Conservation (phyloP, 2,329 filamentous ascomycete genomes). For the Teratosphaeria zuluensis region DNA sequence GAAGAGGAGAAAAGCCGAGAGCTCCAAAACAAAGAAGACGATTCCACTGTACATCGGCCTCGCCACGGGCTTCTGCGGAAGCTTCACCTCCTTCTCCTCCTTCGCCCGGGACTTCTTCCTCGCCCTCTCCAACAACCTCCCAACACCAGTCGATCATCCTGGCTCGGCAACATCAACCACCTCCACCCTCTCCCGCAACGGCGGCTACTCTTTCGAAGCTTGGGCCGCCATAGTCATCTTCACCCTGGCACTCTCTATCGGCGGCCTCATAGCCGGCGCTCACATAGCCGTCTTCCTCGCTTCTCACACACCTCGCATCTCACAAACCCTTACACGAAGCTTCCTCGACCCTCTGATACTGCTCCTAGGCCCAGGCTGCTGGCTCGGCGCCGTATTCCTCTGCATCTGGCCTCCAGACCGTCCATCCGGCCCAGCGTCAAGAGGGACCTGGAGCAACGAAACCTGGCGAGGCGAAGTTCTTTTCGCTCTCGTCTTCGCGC, state of each 20-base stretch:
- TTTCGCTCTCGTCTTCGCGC: slow-evolving; percentile 74
- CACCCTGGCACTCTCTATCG: slow-evolving; percentile 61
- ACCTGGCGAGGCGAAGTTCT: slow-evolving; percentile 66
- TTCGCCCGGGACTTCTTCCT: slow-evolving; percentile 76
- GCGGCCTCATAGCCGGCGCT: slow-evolving; percentile 60
- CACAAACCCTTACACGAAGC: slow-evolving; percentile 47
- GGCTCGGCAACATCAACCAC: slow-evolving; percentile 17
- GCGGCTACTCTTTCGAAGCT: slow-evolving; percentile 76
- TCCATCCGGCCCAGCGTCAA: slow-evolving; percentile 21
- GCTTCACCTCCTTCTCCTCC: slow-evolving; percentile 80
- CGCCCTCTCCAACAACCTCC: slow-evolving; percentile 64
- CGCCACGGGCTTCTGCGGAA: slow-evolving; percentile 78
- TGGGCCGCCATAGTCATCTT: slow-evolving; percentile 63
- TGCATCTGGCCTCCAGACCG: slow-evolving; percentile 59
- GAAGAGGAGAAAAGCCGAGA: slow-evolving; percentile 26
- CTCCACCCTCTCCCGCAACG: slow-evolving; percentile 43
- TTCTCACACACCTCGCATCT: slow-evolving; percentile 49
- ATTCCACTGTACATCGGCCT: slow-evolving; percentile 83
- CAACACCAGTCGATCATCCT: slow-evolving; percentile 39
- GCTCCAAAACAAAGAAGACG: slow-evolving; percentile 61
- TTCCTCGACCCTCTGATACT: slow-evolving; percentile 55
- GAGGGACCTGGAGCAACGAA: slow-evolving; percentile 34
- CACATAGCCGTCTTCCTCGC: slow-evolving; percentile 61
- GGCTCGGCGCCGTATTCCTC: slow-evolving; percentile 68
- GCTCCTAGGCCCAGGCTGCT: slow-evolving; percentile 60